phyloP scores from a whole-genome alignment of 345 rosid species.

The Eucalyptus cladocalyx region DNA sequence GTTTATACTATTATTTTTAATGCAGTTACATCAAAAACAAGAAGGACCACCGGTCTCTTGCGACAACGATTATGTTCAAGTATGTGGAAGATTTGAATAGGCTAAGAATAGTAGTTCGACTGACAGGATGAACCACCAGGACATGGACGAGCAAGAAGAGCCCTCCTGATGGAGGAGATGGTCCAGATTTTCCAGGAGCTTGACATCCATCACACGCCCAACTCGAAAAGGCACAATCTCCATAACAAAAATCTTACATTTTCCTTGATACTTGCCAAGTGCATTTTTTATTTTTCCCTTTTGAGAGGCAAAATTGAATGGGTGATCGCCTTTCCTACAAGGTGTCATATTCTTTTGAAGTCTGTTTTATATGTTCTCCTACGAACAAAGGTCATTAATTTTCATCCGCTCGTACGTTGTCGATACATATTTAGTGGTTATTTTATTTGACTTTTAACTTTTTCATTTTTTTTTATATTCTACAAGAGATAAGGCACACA shows the following conservation, averaged over 20 bases:
- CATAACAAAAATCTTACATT: background rate
- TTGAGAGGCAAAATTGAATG: background rate
- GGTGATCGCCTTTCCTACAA: background rate
- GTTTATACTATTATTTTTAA: background rate
- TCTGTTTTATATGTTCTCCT: background rate
- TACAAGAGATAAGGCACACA: background rate
- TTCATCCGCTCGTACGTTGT: background rate
- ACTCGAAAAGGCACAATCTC: background rate
- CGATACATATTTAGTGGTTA: background rate
- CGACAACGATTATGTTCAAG: slow-evolving; percentile 38
- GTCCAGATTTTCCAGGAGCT: slow-evolving; percentile 50
- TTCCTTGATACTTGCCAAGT: background rate
- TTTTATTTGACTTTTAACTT: background rate
- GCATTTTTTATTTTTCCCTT: background rate
- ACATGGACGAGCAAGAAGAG: slow-evolving; percentile 55
- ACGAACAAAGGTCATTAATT: background rate
- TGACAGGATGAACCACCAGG: slow-evolving; percentile 51
- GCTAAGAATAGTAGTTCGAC: slow-evolving; percentile 55
- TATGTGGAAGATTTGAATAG: slow-evolving; percentile 43
- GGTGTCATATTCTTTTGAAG: background rate
- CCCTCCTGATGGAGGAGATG: slow-evolving; percentile 58
- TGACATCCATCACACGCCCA: background rate
- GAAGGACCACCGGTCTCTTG: slow-evolving; percentile 66
- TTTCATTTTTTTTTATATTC: background rate
- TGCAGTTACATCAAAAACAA: slow-evolving; percentile 40